Evolutionary conservation across 1,139 yeast genomes (phyloP).

Genomic region (Pichia sp.): DNA sequence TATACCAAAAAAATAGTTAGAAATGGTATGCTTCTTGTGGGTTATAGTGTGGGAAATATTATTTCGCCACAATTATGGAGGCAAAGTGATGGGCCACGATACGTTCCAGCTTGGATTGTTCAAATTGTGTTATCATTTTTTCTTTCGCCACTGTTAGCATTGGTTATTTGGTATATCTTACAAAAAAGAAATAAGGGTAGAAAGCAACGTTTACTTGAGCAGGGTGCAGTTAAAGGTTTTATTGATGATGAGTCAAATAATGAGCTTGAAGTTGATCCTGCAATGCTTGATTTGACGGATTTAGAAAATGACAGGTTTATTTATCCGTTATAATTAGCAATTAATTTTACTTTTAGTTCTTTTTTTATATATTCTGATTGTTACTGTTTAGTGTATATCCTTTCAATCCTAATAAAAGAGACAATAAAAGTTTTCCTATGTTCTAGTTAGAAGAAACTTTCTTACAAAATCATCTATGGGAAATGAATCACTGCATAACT

Average conservation of each 20-base stretch:
- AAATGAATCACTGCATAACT: no score
- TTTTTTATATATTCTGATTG: no score
- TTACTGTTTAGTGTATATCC: no score
- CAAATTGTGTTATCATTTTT: slow-evolving; percentile 43
- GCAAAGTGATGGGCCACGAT: slow-evolving; percentile 20
- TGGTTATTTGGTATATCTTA: slow-evolving; percentile 36
- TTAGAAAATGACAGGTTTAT: slow-evolving; percentile 37
- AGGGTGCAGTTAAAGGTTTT: slow-evolving; percentile 18
- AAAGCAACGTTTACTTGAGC: slow-evolving; percentile 13
- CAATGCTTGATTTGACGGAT: slow-evolving; percentile 43
- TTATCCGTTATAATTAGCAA: slow-evolving; percentile 18
- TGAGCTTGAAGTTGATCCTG: slow-evolving; percentile 30
- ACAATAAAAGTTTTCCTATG: no score
- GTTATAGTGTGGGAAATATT: slow-evolving; percentile 37
- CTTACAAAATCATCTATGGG: no score
- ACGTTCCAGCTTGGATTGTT: slow-evolving; percentile 45
- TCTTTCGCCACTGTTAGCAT: slow-evolving; percentile 34
- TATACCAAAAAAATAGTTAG: slow-evolving; percentile 38
- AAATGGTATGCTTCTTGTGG: slow-evolving; percentile 36
- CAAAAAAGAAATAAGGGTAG: slow-evolving; percentile 36
- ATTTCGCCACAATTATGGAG: slow-evolving; percentile 43
- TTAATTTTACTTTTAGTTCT: no score
- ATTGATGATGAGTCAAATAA: slow-evolving; percentile 29
- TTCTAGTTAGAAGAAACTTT: no score
- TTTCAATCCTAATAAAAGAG: no score